These are phyloP conservation scores for Sugiyamaella paludigena DNA, from an alignment of 1,139 yeast genomes.

Conservation along the genomic window DNA sequence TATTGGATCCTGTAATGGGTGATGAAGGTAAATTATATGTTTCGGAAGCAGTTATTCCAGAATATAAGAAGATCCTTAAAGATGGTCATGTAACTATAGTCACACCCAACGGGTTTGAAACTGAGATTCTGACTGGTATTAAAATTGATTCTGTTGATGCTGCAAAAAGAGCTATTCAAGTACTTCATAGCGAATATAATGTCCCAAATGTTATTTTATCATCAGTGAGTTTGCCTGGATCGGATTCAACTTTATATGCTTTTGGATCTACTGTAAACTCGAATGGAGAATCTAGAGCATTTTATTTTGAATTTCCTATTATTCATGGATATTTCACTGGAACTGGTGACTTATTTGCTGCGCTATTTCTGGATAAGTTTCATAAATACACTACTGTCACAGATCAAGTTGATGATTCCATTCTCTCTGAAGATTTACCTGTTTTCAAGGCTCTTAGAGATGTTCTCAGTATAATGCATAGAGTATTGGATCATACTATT, in stretches of 20 bases:
- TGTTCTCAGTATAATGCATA: slow-evolving; percentile 29
- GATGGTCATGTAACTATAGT: slow-evolving; percentile 58
- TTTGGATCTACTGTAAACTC: slow-evolving; percentile 47
- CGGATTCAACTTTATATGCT: slow-evolving; percentile 42
- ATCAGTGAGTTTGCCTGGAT: slow-evolving; percentile 43
- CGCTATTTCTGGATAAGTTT: slow-evolving; percentile 64
- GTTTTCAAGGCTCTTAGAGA: slow-evolving; percentile 27
- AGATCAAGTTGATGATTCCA: slow-evolving; percentile 6
- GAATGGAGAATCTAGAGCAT: slow-evolving; percentile 22
- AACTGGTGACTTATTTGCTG: slow-evolving; percentile 88
- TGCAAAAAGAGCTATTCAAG: slow-evolving; percentile 48
- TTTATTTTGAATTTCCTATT: slow-evolving; percentile 50
- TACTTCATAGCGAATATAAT: slow-evolving; percentile 49
- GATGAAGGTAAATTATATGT: slow-evolving; percentile 86
- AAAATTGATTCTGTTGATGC: slow-evolving; percentile 44
- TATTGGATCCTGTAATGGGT: slow-evolving; percentile 92
- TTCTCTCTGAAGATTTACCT: slow-evolving; percentile 11
- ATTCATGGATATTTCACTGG: slow-evolving; percentile 83
- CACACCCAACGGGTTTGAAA: slow-evolving; percentile 91
- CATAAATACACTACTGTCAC: slow-evolving; percentile 34
- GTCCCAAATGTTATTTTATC: slow-evolving; percentile 71
- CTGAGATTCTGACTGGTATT: slow-evolving; percentile 64
- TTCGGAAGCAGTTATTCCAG: slow-evolving; percentile 61
- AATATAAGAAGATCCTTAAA: slow-evolving; percentile 56
- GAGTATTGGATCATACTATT: slow-evolving; percentile 28